phyloP scores from a whole-genome alignment of 257 asterid genomes.

The Gardenia jasminoides region DNA sequence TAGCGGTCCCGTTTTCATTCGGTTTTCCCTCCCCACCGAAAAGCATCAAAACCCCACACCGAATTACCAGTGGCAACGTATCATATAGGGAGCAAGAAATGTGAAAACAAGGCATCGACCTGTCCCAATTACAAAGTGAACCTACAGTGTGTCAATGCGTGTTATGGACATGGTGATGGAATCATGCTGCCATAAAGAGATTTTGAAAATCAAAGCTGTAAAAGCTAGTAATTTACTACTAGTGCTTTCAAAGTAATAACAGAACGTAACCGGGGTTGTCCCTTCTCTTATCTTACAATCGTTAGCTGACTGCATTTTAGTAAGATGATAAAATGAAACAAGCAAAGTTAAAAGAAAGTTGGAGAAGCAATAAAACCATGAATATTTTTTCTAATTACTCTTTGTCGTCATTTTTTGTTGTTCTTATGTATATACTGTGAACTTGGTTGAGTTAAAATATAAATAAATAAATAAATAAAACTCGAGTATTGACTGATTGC shows the following conservation, averaged over 20 bases:
- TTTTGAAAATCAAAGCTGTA: not conserved
- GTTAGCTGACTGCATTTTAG: not conserved
- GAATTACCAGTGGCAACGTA: not conserved
- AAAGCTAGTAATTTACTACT: not conserved
- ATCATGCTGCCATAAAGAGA: not conserved
- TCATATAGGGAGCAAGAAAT: not conserved
- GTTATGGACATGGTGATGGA: slow-evolving; percentile 4
- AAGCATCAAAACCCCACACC: not conserved
- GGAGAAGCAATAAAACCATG: not conserved
- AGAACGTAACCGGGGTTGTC: not conserved
- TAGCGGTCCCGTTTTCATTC: slow-evolving; percentile 42
- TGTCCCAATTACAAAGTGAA: slow-evolving; percentile 5
- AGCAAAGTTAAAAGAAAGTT: not conserved
- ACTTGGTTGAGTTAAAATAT: too few relatives aligned
- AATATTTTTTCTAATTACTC: not conserved
- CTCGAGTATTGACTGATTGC: too few relatives aligned
- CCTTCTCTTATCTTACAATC: not conserved
- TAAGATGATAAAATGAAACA: not conserved
- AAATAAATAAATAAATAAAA: too few relatives aligned
- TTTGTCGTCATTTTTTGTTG: not conserved
- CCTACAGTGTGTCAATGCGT: not conserved
- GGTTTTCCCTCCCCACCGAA: slow-evolving; percentile 9
- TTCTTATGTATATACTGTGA: too few relatives aligned
- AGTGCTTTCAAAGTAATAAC: not conserved
- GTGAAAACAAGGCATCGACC: not conserved